Evolutionary conservation across 2,329 filamentous ascomycete genomes (phyloP), one percentile per base, ranked within the genome.

Genomic region (Ophiognomonia clavigignenti-juglandacearum): DNA sequence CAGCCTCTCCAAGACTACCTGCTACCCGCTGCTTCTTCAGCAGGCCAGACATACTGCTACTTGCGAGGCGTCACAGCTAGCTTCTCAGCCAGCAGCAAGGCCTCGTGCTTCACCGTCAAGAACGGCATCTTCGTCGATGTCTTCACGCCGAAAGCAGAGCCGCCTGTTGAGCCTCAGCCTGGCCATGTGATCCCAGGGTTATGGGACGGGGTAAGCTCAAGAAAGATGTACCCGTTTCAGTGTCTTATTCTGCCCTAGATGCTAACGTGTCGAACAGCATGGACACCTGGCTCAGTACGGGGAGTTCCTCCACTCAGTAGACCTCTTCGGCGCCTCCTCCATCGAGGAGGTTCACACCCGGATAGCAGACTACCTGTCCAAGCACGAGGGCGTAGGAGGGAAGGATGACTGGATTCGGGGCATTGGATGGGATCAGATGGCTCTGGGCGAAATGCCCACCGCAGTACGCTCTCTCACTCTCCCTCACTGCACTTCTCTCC

Each of bases 351-450:
- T 83, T 4, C 69, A 74, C 23, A 47, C 56, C 6, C 71, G 80
- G 5, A 64, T 86, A 32, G 66, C 67, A 8, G 57, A 59, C 2
- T 85, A 85, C 52, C 61, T 81, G 20, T 59, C 56, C 1, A 55
- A 58, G 4, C 72, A 82, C 52, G 70, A 75, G 0, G 72, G 66
- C 0, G 71, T 70, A 9, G 83, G 82, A 1, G 71, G 70, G 0
- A 67, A 65, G 27, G 65, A 72, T 6, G 72, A 80, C 45, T 87
- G 84, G 84, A 63, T 85, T 38, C 69, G 82, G 46, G 84, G 84
- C 0, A 72, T 84, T 13, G 84, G 84, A 1, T 88, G 84, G 84
- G 83, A 87, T 57, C 84, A 87, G 65, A 79, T 78, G 48, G 69
- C 72, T 19, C 76, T 85, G 57, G 77, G 78, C 2, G 73, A 73